Percentiles rank a stretch among this genome's conserved stretches.
These are phyloP conservation scores for Globisporangium apiculatum DNA, from an alignment of 352 stramenopile species.

Conservation along the genomic window DNA sequence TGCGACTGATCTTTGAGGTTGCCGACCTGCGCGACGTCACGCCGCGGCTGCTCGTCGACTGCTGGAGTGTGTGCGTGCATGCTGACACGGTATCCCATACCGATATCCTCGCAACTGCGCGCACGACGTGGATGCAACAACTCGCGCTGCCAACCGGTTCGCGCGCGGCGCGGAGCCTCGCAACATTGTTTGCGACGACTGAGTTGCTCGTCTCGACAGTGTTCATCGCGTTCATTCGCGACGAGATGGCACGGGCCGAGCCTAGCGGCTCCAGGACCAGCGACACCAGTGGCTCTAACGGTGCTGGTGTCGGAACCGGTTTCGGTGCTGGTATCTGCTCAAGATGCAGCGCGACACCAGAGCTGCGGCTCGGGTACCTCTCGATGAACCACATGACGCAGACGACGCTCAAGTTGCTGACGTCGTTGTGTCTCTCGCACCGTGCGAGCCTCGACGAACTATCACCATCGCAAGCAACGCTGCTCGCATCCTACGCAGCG, in stretches of 20 bases:
- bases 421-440: constrained; percentile 28
- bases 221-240: constrained; percentile 20
- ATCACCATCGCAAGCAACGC: constrained; percentile 16
- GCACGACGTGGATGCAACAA: constrained; percentile 1
- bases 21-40: constrained; percentile 6
- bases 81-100: constrained; percentile 1
- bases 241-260: constrained; percentile 10
- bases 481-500: constrained; percentile 36
- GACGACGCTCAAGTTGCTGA: constrained; percentile 25
- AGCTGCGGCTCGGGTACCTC: constrained; percentile 24
- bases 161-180: constrained; percentile 7
- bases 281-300: neutral
- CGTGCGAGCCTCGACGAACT: constrained; percentile 27
- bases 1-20: constrained; percentile 16
- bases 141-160: constrained; percentile 1
- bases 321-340: too few species aligned
- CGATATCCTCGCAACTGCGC: constrained; percentile 4
- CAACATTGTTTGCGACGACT: constrained; percentile 18
- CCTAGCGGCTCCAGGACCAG: neutral
- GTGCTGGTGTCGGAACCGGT: neutral
- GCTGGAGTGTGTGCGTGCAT: constrained; percentile 8
- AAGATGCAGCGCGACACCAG: neutral
- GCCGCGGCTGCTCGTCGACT: constrained; percentile 7
- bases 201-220: constrained; percentile 23
- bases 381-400: constrained; percentile 39